phyloP scores from a whole-genome alignment of 2,329 filamentous ascomycete species.

The Rhytidhysteron rufulum region DNA sequence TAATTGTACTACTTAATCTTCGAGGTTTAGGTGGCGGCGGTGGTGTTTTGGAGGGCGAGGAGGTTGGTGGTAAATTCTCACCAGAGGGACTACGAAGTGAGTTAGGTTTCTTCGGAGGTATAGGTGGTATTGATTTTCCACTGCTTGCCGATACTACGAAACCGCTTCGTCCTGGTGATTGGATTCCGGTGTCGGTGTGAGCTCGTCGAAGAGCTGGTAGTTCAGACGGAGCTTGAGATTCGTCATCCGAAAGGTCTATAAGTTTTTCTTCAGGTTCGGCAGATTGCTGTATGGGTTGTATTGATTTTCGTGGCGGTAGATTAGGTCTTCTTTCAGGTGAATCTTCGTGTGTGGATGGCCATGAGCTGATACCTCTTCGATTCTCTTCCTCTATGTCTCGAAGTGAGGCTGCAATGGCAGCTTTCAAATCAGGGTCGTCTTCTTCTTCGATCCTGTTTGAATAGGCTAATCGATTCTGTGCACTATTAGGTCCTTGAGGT shows the following conservation, averaged over 20 bases:
- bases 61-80: slow-evolving; percentile 15
- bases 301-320: slow-evolving; percentile 32
- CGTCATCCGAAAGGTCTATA: slow-evolving; percentile 48
- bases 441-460: slow-evolving; percentile 28
- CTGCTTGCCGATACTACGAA: slow-evolving; percentile 16
- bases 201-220: slow-evolving; percentile 15
- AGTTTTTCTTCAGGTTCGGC: slow-evolving; percentile 34
- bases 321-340: slow-evolving; percentile 28
- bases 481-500: slow-evolving; percentile 11
- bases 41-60: slow-evolving; percentile 29
- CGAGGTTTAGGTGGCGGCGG: slow-evolving; percentile 30
- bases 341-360: slow-evolving; percentile 32
- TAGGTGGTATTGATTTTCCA: slow-evolving; percentile 26
- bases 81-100: slow-evolving; percentile 38
- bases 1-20: slow-evolving; percentile 19
- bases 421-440: slow-evolving; percentile 45
- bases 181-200: slow-evolving; percentile 22
- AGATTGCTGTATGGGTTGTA: slow-evolving; percentile 19
- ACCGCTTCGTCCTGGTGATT: slow-evolving; percentile 11
- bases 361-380: slow-evolving; percentile 26
- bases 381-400: slow-evolving; percentile 43
- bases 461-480: slow-evolving; percentile 12
- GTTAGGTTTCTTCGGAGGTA: slow-evolving; percentile 29
- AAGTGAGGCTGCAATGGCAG: slow-evolving; percentile 47
- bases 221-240: slow-evolving; percentile 13